Conservation (phyloP, 1,284 basidiomycete species). For the Coriolopsis trogii region DNA sequence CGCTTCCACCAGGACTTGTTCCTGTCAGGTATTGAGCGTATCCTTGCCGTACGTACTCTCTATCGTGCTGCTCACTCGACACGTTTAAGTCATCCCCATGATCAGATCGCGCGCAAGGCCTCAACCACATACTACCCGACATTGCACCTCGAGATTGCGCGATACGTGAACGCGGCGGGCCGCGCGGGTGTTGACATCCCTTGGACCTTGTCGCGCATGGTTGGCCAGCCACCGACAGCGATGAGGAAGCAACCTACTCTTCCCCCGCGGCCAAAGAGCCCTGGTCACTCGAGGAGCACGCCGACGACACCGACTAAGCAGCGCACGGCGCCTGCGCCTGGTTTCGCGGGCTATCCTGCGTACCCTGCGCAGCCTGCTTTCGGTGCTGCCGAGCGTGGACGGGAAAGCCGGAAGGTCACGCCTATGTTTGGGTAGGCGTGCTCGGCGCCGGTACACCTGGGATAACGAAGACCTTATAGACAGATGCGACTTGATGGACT, state of each 20-base stretch:
- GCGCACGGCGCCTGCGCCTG: conserved; percentile 6
- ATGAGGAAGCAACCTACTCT: conserved; percentile 42
- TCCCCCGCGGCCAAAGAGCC: conserved; percentile 7
- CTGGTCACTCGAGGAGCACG: conserved; percentile 8
- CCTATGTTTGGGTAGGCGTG: conserved; percentile 22
- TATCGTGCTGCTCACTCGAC: not conserved
- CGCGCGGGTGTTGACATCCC: conserved; percentile 75
- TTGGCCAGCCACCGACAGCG: conserved; percentile 67
- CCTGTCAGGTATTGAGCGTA: conserved; percentile 84
- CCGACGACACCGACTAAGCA: conserved; percentile 23
- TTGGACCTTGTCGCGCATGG: conserved; percentile 70
- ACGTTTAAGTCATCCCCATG: not conserved
- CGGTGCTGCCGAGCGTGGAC: conserved; percentile 1
- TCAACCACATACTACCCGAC: conserved; percentile 92
- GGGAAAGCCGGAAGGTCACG: conserved; percentile 22
- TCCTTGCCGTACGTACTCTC: conserved; percentile 59
- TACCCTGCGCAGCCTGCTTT: not conserved
- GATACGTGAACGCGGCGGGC: conserved; percentile 72
- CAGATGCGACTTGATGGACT: not conserved
- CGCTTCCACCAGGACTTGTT: conserved; percentile 86
- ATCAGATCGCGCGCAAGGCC: conserved; percentile 88
- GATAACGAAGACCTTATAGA: not conserved
- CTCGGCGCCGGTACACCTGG: not conserved
- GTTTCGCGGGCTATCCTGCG: conserved; percentile 14
- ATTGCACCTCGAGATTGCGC: conserved; percentile 87